A percentile compares a stretch with the other conserved stretches of the same genome.
Conservation (phyloP, 345 rosid species). For the Gossypium arboreum region DNA sequence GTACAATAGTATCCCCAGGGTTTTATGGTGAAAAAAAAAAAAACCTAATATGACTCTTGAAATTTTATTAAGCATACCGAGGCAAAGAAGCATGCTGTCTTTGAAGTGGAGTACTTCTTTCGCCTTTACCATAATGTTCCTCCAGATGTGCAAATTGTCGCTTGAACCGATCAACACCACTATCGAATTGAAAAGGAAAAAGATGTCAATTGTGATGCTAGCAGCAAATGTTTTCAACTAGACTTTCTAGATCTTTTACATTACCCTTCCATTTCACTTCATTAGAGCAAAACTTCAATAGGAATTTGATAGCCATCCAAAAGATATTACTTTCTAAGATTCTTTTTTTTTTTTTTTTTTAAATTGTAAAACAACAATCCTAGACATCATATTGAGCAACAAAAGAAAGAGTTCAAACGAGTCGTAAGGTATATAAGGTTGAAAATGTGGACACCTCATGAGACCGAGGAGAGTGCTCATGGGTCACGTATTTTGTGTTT, state of each 20-base stretch:
- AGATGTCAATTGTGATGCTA: background rate
- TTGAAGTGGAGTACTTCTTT: conserved; percentile 70
- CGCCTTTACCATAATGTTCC: conserved; percentile 82
- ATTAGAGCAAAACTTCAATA: background rate
- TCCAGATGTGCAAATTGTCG: conserved; percentile 97
- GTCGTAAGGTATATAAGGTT: background rate
- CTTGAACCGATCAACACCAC: conserved; percentile 99
- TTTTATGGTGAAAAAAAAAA: background rate
- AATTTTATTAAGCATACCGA: conserved; percentile 42
- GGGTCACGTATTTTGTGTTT: background rate
- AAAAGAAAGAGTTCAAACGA: background rate
- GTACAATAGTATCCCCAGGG: background rate
- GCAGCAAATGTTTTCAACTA: background rate
- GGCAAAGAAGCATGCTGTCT: conserved; percentile 96
- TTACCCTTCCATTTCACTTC: background rate
- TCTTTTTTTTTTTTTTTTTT: background rate
- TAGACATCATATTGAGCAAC: background rate
- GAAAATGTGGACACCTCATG: background rate
- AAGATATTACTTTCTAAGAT: background rate
- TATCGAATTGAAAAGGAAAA: conserved; percentile 24
- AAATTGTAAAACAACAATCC: background rate
- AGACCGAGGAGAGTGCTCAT: background rate
- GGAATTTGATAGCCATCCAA: background rate
- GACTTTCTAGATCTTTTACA: background rate
- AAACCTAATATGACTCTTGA: background rate